Conservation (phyloP, 768 basidiomycete species). For the Russula foetens region DNA sequence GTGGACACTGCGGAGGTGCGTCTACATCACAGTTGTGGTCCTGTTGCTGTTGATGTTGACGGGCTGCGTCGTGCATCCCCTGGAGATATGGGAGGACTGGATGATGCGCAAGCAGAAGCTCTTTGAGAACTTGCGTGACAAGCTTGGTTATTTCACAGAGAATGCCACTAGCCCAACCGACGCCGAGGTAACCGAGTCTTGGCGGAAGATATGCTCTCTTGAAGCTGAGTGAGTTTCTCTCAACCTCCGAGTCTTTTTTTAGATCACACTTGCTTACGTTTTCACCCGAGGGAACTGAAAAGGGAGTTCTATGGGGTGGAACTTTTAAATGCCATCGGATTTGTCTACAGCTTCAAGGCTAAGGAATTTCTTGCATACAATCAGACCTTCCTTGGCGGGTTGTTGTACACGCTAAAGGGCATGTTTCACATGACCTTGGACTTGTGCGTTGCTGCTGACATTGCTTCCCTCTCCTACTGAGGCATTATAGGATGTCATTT, state of each 20-base stretch:
- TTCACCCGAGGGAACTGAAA: too few relatives aligned
- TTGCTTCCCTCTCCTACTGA: slow-evolving; percentile 4
- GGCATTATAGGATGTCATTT: slow-evolving; percentile 61
- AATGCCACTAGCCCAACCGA: too few relatives aligned
- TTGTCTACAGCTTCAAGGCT: too few relatives aligned
- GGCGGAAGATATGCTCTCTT: too few relatives aligned
- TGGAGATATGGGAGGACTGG: slow-evolving; percentile 65
- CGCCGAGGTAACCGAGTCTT: too few relatives aligned
- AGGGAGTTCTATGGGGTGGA: slow-evolving; percentile 83
- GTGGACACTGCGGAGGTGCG: too few relatives aligned
- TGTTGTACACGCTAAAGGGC: slow-evolving; percentile 86
- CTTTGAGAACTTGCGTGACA: slow-evolving; percentile 68
- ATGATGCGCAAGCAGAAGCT: slow-evolving; percentile 67
- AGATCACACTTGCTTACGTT: neutral
- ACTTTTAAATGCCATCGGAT: too few relatives aligned
- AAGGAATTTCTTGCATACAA: slow-evolving; percentile 73
- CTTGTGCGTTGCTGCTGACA: slow-evolving; percentile 52
- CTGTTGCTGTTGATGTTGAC: neutral
- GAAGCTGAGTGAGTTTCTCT: too few relatives aligned
- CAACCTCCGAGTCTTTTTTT: slow-evolving; percentile 27
- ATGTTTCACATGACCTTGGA: slow-evolving; percentile 92
- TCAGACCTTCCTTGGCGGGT: slow-evolving; percentile 67
- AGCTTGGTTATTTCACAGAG: slow-evolving; percentile 82
- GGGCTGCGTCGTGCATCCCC: slow-evolving; percentile 46
- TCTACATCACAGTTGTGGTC: neutral